Evolutionary conservation across 352 stramenopile genomes (phyloP).

Genomic region (Globisporangium uncinulatum): DNA sequence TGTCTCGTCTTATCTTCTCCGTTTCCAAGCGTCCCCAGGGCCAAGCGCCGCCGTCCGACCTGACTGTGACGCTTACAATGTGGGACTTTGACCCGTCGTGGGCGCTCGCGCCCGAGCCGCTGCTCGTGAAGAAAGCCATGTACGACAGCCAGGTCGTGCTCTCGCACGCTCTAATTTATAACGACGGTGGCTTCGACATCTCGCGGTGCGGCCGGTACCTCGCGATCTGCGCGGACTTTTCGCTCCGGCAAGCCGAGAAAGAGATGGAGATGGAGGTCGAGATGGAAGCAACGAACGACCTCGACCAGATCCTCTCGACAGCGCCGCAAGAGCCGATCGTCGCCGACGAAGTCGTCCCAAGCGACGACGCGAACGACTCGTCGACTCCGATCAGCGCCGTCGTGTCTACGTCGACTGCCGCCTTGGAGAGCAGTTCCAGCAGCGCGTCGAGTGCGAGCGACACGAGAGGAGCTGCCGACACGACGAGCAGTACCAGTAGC

Average conservation of each 20-base stretch:
- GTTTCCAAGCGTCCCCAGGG: slow-evolving; percentile 58
- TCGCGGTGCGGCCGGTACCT: slow-evolving; percentile 93
- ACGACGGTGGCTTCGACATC: slow-evolving; percentile 97
- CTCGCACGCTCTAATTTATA: slow-evolving; percentile 94
- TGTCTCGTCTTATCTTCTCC: slow-evolving; percentile 1
- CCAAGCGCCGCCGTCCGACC: slow-evolving; percentile 68
- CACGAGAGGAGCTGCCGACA: background rate
- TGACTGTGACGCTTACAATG: slow-evolving; percentile 92
- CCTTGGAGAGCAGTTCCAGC: slow-evolving; percentile 1
- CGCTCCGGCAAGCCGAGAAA: slow-evolving; percentile 81
- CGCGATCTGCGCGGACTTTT: slow-evolving; percentile 94
- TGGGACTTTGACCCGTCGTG: slow-evolving; percentile 92
- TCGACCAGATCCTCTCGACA: slow-evolving; percentile 65
- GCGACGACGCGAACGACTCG: slow-evolving; percentile 60
- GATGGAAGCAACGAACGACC: slow-evolving; percentile 62
- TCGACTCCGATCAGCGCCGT: slow-evolving; percentile 19
- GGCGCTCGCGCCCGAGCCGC: slow-evolving; percentile 61
- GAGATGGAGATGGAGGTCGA: slow-evolving; percentile 78
- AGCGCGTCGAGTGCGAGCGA: background rate
- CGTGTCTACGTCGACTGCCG: slow-evolving; percentile 7
- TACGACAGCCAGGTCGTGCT: slow-evolving; percentile 81
- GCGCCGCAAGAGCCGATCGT: slow-evolving; percentile 51
- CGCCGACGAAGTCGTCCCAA: slow-evolving; percentile 43
- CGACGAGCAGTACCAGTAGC: background rate
- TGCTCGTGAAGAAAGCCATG: slow-evolving; percentile 79